These are phyloP conservation scores for Aspergillus pseudotamarii DNA, from an alignment of 2,329 filamentous ascomycete genomes.

Conservation along the genomic window DNA sequence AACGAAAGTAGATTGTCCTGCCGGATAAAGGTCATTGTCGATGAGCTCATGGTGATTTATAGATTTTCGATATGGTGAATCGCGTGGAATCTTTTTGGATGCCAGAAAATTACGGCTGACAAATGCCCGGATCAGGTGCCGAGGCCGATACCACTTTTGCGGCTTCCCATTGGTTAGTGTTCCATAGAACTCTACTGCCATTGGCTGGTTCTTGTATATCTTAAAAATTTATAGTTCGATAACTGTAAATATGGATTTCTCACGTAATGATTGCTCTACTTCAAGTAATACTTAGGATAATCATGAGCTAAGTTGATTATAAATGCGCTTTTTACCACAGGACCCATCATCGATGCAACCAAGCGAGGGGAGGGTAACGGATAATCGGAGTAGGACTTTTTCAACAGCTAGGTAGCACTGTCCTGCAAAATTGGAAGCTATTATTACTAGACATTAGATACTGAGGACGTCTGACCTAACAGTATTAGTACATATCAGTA, in stretches of 20 bases:
- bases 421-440: not conserved
- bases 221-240: not conserved
- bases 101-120: constrained; percentile 5
- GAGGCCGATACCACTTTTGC: not conserved
- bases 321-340: not conserved
- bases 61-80: not conserved
- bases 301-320: not conserved
- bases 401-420: too few relatives aligned
- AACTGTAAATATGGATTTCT: not conserved
- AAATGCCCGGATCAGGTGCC: constrained; percentile 6
- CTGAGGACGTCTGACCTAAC: not conserved
- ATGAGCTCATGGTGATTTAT: not conserved
- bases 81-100: not conserved
- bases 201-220: not conserved
- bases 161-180: not conserved
- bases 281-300: not conserved
- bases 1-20: not conserved
- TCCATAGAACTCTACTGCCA: not conserved
- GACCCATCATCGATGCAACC: not conserved
- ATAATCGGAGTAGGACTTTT: too few relatives aligned
- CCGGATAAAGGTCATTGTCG: not conserved
- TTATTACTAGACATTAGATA: not conserved
- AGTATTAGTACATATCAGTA: not conserved
- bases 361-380: not conserved
- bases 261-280: not conserved